A percentile compares a stretch with the other conserved stretches of the same genome.
Evolutionary conservation across 352 stramenopile genomes (phyloP).

Genomic region (Phytophthora multivora): DNA sequence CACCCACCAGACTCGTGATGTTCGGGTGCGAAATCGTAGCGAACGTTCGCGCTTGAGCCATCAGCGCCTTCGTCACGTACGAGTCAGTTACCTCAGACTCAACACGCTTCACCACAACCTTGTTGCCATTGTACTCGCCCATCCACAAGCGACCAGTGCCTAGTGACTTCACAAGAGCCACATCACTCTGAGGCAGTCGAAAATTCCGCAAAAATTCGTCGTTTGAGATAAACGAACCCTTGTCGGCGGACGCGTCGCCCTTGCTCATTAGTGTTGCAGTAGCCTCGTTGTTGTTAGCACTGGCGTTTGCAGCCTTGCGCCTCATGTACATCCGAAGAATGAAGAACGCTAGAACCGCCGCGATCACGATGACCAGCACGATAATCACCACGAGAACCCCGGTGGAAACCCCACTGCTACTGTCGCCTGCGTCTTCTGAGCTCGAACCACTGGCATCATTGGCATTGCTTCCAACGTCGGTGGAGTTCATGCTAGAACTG

Average conservation of each 20-base stretch:
- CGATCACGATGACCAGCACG: constrained; percentile 46
- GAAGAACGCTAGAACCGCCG: constrained; percentile 40
- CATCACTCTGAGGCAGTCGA: constrained; percentile 55
- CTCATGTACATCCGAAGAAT: constrained; percentile 44
- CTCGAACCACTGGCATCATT: not conserved
- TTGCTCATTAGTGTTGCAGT: constrained; percentile 57
- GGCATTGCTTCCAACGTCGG: not conserved
- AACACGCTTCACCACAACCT: constrained; percentile 77
- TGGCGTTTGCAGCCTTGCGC: constrained; percentile 22
- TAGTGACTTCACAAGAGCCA: constrained; percentile 57
- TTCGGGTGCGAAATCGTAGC: constrained; percentile 64
- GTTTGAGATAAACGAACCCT: constrained; percentile 69
- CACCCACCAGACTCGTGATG: constrained; percentile 65
- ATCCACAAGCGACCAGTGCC: constrained; percentile 59
- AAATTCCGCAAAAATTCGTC: constrained; percentile 65
- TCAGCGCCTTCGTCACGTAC: constrained; percentile 65
- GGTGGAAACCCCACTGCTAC: constrained; percentile 33
- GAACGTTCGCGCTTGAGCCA: constrained; percentile 55
- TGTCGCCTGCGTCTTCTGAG: not conserved
- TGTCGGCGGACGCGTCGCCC: constrained; percentile 41
- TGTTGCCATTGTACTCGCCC: constrained; percentile 56
- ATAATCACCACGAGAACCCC: constrained; percentile 56
- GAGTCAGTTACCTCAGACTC: constrained; percentile 68
- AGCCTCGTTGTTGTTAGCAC: constrained; percentile 36
- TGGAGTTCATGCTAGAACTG: too few species aligned